phyloP scores from a whole-genome alignment of 768 basidiomycete species.

The Termitomyces sp. region DNA sequence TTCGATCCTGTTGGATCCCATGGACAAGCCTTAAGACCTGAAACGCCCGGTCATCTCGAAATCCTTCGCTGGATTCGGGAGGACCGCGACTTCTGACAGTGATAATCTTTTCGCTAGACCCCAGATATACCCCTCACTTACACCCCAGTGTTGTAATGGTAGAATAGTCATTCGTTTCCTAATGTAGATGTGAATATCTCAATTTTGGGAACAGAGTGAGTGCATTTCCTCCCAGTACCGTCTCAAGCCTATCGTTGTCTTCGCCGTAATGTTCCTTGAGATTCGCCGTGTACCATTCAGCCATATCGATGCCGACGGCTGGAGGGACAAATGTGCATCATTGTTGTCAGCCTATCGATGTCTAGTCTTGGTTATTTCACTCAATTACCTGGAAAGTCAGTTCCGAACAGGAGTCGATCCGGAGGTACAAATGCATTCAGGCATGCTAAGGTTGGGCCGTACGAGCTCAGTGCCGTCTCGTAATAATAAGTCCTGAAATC shows the following conservation, averaged over 20 bases:
- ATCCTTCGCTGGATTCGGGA: slow-evolving; percentile 63
- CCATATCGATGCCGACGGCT: slow-evolving; percentile 59
- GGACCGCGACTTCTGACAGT: no score
- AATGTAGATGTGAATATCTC: not conserved
- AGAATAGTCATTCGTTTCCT: not conserved
- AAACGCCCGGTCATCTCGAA: slow-evolving; percentile 47
- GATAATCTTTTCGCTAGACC: not conserved
- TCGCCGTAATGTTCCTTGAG: slow-evolving; percentile 43
- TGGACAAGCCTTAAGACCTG: slow-evolving; percentile 54
- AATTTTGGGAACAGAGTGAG: slow-evolving; percentile 44
- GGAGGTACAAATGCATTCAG: slow-evolving; percentile 46
- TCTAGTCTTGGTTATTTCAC: not conserved
- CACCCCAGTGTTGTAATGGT: not conserved
- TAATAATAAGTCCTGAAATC: slow-evolving; percentile 74
- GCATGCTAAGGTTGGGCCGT: slow-evolving; percentile 45
- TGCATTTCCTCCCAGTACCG: slow-evolving; percentile 48
- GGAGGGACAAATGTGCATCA: not conserved
- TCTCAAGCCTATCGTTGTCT: slow-evolving; percentile 34
- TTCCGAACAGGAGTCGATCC: slow-evolving; percentile 63
- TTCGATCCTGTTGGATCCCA: slow-evolving; percentile 62
- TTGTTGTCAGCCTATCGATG: not conserved
- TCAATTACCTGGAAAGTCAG: slow-evolving; percentile 68
- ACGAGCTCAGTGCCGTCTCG: slow-evolving; percentile 66
- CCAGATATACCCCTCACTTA: not conserved
- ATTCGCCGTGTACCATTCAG: slow-evolving; percentile 58